phyloP scores from a whole-genome alignment of 805 yeast species.

The Saccharomycopsis sp. region DNA sequence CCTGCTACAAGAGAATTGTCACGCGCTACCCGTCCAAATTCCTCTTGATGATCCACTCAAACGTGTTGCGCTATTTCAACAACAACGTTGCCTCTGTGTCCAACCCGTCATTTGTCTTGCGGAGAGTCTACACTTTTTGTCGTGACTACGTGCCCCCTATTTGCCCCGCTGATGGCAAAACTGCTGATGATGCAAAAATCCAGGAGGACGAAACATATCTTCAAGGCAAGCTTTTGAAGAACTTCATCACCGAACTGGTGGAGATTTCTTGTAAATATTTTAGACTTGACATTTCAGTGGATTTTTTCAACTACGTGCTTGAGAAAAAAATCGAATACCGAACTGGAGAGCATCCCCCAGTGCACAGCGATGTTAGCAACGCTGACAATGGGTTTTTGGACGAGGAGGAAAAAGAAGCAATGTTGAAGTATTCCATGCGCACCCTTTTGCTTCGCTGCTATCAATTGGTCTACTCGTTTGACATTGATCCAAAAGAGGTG shows the following conservation, averaged over 20 bases:
- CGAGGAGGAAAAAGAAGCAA: too few species aligned
- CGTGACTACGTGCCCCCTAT: conserved; percentile 45
- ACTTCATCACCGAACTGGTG: conserved; percentile 47
- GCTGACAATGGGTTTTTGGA: too few species aligned
- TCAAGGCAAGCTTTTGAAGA: conserved; percentile 57
- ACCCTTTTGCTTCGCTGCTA: too few species aligned
- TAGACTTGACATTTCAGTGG: conserved; percentile 27
- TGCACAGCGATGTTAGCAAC: too few species aligned
- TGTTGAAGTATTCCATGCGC: too few species aligned
- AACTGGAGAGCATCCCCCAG: too few species aligned
- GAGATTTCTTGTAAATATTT: conserved; percentile 31
- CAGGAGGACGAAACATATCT: conserved; percentile 49
- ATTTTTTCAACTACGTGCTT: conserved; percentile 24
- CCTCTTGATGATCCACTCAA: conserved; percentile 55
- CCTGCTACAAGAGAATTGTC: conserved; percentile 49
- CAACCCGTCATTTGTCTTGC: conserved; percentile 37
- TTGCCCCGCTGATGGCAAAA: not conserved
- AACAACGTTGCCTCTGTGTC: conserved; percentile 30
- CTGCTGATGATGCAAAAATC: conserved; percentile 30
- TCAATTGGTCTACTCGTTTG: too few species aligned
- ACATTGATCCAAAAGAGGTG: too few species aligned
- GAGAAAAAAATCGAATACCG: too few species aligned
- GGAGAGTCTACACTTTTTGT: conserved; percentile 56
- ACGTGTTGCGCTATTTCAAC: conserved; percentile 45
- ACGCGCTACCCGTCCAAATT: conserved; percentile 77